phyloP scores from a whole-genome alignment of 495 filamentous ascomycete species.

The Aspergillus taichungensis region DNA sequence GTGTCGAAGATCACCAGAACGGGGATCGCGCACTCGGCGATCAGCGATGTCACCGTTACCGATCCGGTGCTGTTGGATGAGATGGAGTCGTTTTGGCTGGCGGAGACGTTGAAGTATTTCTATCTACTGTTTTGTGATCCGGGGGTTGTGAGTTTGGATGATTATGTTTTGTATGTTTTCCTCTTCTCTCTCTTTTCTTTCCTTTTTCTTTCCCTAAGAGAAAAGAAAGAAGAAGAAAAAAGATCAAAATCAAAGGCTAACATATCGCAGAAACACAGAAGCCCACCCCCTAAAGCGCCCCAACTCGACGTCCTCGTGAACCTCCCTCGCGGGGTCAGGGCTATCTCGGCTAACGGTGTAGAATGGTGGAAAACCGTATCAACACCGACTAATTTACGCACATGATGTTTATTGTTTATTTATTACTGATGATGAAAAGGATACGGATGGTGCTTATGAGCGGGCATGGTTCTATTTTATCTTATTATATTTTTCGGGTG shows the following conservation, averaged over 20 bases:
- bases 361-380: neutral
- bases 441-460: no score
- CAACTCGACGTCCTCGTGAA: no score
- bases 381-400: no score
- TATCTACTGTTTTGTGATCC: constrained; percentile 68
- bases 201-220: neutral
- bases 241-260: constrained; percentile 7
- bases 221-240: no score
- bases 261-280: constrained; percentile 41
- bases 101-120: constrained; percentile 76
- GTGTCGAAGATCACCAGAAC: constrained; percentile 59
- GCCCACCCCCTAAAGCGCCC: constrained; percentile 47
- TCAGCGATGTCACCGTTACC: constrained; percentile 59
- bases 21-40: constrained; percentile 60
- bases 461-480: no score
- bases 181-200: neutral
- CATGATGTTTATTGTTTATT: no score
- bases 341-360: neutral
- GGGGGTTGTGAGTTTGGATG: constrained; percentile 66
- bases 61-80: constrained; percentile 30
- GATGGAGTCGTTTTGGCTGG: constrained; percentile 59
- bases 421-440: no score
- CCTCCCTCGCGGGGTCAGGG: no score
- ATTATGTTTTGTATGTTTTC: constrained; percentile 63
- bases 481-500: no score